Conservation (phyloP, 2,329 filamentous ascomycete genomes). For the Grosmannia clavigera region DNA sequence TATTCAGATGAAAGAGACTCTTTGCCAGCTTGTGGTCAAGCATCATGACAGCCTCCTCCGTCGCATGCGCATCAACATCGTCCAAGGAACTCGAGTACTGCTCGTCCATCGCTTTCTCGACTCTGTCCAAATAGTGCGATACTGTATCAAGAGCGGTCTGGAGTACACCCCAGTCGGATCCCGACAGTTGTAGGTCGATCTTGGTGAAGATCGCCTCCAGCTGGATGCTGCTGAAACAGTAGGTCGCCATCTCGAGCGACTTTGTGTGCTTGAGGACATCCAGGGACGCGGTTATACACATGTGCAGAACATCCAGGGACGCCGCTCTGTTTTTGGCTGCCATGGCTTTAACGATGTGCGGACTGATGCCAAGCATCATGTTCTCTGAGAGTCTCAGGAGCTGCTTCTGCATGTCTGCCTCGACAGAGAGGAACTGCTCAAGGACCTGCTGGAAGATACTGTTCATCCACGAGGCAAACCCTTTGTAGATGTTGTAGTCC, state of each 20-base stretch:
- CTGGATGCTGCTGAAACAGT: constrained; percentile 36
- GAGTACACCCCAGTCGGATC: constrained; percentile 37
- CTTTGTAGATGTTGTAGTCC: constrained; percentile 27
- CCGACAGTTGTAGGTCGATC: constrained; percentile 28
- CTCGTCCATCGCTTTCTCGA: constrained; percentile 28
- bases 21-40: constrained; percentile 36
- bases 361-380: constrained; percentile 27
- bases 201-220: constrained; percentile 38
- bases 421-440: constrained; percentile 44
- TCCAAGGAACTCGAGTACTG: constrained; percentile 24
- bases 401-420: constrained; percentile 43
- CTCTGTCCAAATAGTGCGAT: constrained; percentile 30
- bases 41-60: constrained; percentile 36
- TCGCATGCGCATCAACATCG: constrained; percentile 19
- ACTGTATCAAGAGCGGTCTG: constrained; percentile 32
- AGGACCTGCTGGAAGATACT: constrained; percentile 44
- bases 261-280: constrained; percentile 36
- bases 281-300: constrained; percentile 34
- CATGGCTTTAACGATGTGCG: constrained; percentile 34
- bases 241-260: constrained; percentile 33
- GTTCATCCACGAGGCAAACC: constrained; percentile 45
- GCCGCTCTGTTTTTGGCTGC: constrained; percentile 39
- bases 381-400: constrained; percentile 36
- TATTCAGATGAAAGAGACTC: constrained; percentile 32
- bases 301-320: constrained; percentile 38